phyloP scores from a whole-genome alignment of 805 yeast species.

The Suhomyces faveliae region DNA sequence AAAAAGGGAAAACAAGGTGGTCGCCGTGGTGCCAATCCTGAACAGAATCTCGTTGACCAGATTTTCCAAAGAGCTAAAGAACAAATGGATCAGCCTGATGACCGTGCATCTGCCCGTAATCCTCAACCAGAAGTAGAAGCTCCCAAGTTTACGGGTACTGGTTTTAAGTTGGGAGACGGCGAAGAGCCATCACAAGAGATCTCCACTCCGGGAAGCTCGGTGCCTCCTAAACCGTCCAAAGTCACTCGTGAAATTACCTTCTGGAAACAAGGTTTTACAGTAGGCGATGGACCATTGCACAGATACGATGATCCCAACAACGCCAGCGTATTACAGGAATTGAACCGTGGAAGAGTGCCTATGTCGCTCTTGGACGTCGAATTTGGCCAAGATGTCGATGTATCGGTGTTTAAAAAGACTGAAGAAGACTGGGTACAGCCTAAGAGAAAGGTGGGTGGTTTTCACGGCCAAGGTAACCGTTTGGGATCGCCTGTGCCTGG shows the following conservation, averaged over 20 bases:
- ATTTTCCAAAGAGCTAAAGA: slow-evolving; percentile 64
- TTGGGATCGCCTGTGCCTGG: slow-evolving; percentile 90
- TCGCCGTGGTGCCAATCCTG: slow-evolving; percentile 19
- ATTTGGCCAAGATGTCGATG: slow-evolving; percentile 92
- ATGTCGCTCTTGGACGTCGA: slow-evolving; percentile 75
- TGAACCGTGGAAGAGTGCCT: slow-evolving; percentile 91
- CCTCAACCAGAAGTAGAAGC: slow-evolving; percentile 17
- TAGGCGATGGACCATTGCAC: slow-evolving; percentile 84
- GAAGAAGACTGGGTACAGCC: slow-evolving; percentile 83
- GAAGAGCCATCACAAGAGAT: slow-evolving; percentile 36
- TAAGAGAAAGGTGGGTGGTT: slow-evolving; percentile 60
- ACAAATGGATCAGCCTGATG: slow-evolving; percentile 40
- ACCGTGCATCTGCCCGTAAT: slow-evolving; percentile 33
- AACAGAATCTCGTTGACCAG: slow-evolving; percentile 55
- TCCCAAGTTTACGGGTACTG: slow-evolving; percentile 47
- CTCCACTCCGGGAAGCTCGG: slow-evolving; percentile 28
- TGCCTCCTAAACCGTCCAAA: slow-evolving; percentile 34
- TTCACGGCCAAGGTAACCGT: slow-evolving; percentile 76
- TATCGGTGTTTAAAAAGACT: slow-evolving; percentile 72
- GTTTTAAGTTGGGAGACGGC: slow-evolving; percentile 52
- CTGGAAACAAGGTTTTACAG: slow-evolving; percentile 96
- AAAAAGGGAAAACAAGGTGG: slow-evolving; percentile 24
- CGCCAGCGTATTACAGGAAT: slow-evolving; percentile 69
- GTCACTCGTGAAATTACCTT: slow-evolving; percentile 84
- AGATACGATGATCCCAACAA: slow-evolving; percentile 94